Conservation (phyloP, 1,139 yeast species). For the Magnusiomyces clavatus region DNA sequence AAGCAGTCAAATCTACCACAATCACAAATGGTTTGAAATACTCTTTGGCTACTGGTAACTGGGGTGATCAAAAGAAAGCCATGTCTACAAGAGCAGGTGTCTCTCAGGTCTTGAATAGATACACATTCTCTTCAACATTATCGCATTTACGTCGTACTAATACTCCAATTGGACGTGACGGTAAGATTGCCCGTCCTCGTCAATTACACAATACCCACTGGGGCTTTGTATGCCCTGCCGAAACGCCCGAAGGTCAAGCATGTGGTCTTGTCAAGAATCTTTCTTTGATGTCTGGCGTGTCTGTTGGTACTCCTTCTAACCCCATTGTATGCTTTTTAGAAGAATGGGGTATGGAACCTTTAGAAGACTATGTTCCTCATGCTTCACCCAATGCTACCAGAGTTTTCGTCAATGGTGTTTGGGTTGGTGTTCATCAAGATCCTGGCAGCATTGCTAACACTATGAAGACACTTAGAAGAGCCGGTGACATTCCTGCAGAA, state of each 20-base stretch:
- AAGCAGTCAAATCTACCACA: slow-evolving; percentile 95
- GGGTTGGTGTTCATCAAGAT: slow-evolving; percentile 98
- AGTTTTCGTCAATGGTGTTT: slow-evolving; percentile 95
- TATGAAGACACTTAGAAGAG: slow-evolving; percentile 85
- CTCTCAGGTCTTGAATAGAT: slow-evolving; percentile 95
- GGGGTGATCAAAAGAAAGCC: slow-evolving; percentile 99
- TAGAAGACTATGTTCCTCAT: slow-evolving; percentile 92
- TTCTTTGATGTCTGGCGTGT: slow-evolving; percentile 93
- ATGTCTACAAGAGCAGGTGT: slow-evolving; percentile 99
- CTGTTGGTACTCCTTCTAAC: slow-evolving; percentile 96
- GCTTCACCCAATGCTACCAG: slow-evolving; percentile 88
- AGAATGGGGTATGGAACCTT: slow-evolving; percentile 99
- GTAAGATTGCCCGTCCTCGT: slow-evolving; percentile 96
- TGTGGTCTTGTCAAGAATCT: slow-evolving; percentile 97
- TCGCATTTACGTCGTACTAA: slow-evolving; percentile 98
- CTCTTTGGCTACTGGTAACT: slow-evolving; percentile 97
- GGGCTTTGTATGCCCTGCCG: slow-evolving; percentile 99
- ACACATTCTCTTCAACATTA: slow-evolving; percentile 92
- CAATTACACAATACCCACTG: slow-evolving; percentile 98
- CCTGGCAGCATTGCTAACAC: slow-evolving; percentile 88
- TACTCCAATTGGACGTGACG: slow-evolving; percentile 98
- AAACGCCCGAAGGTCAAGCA: slow-evolving; percentile 99
- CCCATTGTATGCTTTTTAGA: slow-evolving; percentile 89
- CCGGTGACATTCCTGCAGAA: slow-evolving; percentile 93
- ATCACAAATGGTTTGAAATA: slow-evolving; percentile 96